A percentile compares a stretch with the other conserved stretches of the same genome.
Evolutionary conservation across 495 filamentous ascomycete species (phyloP).

Genomic region (Zalerion maritima): DNA sequence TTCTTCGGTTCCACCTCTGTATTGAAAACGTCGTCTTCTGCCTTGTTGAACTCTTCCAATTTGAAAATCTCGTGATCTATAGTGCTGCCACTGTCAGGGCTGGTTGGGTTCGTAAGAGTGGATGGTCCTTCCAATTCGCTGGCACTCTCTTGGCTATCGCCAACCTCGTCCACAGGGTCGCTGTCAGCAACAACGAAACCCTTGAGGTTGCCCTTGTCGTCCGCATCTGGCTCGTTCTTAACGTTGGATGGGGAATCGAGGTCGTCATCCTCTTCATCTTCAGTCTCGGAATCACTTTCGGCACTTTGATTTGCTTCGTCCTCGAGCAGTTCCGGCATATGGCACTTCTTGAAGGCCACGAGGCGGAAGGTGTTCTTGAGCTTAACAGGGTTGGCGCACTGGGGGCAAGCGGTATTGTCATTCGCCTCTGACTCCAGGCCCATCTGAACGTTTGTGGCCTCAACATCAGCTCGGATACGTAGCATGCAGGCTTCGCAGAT

Average conservation of each 20-base stretch:
- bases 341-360: constrained; percentile 56
- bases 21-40: no score
- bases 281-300: constrained; percentile 22
- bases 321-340: constrained; percentile 38
- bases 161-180: constrained; percentile 18
- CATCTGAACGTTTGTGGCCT: constrained; percentile 33
- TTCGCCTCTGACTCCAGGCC: constrained; percentile 45
- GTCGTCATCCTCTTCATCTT: constrained; percentile 26
- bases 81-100: no score
- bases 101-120: no score
- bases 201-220: constrained; percentile 33
- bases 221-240: constrained; percentile 26
- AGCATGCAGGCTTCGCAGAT: constrained; percentile 70
- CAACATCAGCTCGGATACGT: constrained; percentile 45
- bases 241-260: constrained; percentile 19
- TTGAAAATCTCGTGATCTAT: no score
- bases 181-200: constrained; percentile 45
- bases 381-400: constrained; percentile 53
- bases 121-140: no score
- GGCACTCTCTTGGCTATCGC: constrained; percentile 13
- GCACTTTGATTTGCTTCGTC: constrained; percentile 14
- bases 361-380: constrained; percentile 58
- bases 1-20: no score
- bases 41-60: no score
- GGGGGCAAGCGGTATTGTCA: constrained; percentile 52